Evolutionary conservation across 202 grass and related monocot genomes (phyloP), one percentile per base, ranked within the genome.

Genomic region (Cymbopogon flexuosus): DNA sequence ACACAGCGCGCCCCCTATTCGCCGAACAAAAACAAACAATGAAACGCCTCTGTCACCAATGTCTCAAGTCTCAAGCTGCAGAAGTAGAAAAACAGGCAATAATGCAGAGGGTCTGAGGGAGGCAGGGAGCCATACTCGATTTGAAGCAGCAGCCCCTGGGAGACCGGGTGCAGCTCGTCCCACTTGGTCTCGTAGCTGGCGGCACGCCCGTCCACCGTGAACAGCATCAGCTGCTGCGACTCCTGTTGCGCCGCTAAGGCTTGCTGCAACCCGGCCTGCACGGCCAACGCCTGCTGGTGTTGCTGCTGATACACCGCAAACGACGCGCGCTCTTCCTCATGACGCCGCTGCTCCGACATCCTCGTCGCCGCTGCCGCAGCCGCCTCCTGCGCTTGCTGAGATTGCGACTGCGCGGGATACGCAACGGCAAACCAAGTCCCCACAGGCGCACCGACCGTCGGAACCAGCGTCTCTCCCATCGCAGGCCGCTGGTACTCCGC

Each of bases 151-250:
- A 94, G 57, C 15, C 79, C 85, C 76, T 93, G 92, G 0, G 90
- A 98, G 22, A 62, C 41, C 0, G 92, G 81, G 57, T 98, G 95
- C 64, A 98, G 83, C 68, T 94, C 90, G 51, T 82, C 79, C 84
- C 88, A 98, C 76, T 88, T 93, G 16, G 88, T 91, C 37, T 56
- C 76, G 79, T 90, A 98, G 31, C 82, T 86, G 5, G 90, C 92
- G 0, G 73, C 58, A 11, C 14, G 23, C 76, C 81, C 78, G 52
- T 87, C 86, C 68, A 83, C 76, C 57, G 89, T 98, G 47, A 69
- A 89, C 60, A 93, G 85, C 65, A 78, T 67, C 80, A 90, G 56
- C 72, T 72, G 70, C 84, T 62, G 86, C 62, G 58, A 46, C 62
- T 54, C 73, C 64, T 29, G 43, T 49, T 24, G 42, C 31, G 15